Conservation (phyloP, 2,329 filamentous ascomycete genomes). For the Nothophaeocryptopus gaeumannii region DNA sequence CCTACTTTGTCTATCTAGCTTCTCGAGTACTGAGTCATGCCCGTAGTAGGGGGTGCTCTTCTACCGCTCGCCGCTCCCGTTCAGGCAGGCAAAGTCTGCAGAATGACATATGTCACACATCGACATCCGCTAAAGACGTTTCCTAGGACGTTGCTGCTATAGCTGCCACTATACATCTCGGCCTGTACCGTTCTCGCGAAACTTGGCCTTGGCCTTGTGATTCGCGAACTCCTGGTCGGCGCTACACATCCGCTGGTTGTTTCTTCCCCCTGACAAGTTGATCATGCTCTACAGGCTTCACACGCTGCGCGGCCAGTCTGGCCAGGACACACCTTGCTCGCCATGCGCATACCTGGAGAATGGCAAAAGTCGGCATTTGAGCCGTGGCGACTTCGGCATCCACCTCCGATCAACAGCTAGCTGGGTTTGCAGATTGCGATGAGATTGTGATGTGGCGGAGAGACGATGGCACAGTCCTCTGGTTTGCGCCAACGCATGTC, state of each 20-base stretch:
- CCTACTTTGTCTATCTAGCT: conserved; percentile 14
- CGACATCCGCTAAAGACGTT: background rate
- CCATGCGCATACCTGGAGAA: conserved; percentile 12
- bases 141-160: background rate
- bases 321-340: conserved; percentile 9
- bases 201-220: background rate
- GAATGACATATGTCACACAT: conserved; percentile 3
- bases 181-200: too few relatives aligned
- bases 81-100: conserved; percentile 12
- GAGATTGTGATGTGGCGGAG: conserved; percentile 11
- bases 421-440: conserved; percentile 20
- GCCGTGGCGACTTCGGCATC: conserved; percentile 20
- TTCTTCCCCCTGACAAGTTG: background rate
- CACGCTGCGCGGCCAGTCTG: background rate
- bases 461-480: conserved; percentile 12
- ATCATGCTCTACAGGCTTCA: too few relatives aligned
- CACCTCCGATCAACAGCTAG: conserved; percentile 20
- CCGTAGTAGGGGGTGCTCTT: too few relatives aligned
- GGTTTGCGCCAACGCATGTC: conserved; percentile 18
- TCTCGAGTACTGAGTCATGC: conserved; percentile 1
- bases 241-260: conserved; percentile 7
- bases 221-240: background rate
- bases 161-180: background rate
- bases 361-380: conserved; percentile 16
- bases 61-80: too few relatives aligned